These are phyloP conservation scores for Astrothelium macrocarpum DNA, from an alignment of 495 filamentous ascomycete species.

Conservation along the genomic window DNA sequence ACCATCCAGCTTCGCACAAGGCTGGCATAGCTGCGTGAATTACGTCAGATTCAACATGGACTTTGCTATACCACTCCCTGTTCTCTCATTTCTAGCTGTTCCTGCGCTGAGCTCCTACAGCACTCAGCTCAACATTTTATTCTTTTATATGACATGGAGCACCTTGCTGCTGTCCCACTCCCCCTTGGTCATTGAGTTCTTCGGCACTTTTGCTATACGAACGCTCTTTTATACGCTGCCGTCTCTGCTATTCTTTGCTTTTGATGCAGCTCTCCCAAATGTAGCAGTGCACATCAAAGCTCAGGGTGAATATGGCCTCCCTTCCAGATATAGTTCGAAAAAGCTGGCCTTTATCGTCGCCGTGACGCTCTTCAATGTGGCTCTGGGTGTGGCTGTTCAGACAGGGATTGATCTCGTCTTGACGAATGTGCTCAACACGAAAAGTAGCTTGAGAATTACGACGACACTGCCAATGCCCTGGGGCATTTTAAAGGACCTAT, in stretches of 20 bases:
- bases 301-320: slow-evolving; percentile 54
- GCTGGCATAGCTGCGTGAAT: background rate
- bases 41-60: slow-evolving; percentile 45
- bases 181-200: slow-evolving; percentile 64
- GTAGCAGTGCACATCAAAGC: slow-evolving; percentile 59
- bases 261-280: slow-evolving; percentile 61
- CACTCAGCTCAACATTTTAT: slow-evolving; percentile 72
- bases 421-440: slow-evolving; percentile 39
- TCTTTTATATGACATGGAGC: slow-evolving; percentile 87
- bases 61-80: slow-evolving; percentile 46
- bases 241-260: slow-evolving; percentile 59
- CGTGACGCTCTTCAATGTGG: slow-evolving; percentile 58
- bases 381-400: slow-evolving; percentile 38
- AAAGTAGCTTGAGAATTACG: slow-evolving; percentile 50
- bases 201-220: slow-evolving; percentile 59
- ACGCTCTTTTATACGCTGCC: slow-evolving; percentile 64
- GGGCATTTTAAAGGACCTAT: slow-evolving; percentile 45
- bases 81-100: slow-evolving; percentile 54
- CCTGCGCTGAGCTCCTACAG: slow-evolving; percentile 53
- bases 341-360: slow-evolving; percentile 33
- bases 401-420: slow-evolving; percentile 41
- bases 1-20: background rate
- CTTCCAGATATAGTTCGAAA: slow-evolving; percentile 27
- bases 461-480: slow-evolving; percentile 54
- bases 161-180: slow-evolving; percentile 70